phyloP scores from a whole-genome alignment of 331 rosid species.

The Erythrophleum ivorense region DNA sequence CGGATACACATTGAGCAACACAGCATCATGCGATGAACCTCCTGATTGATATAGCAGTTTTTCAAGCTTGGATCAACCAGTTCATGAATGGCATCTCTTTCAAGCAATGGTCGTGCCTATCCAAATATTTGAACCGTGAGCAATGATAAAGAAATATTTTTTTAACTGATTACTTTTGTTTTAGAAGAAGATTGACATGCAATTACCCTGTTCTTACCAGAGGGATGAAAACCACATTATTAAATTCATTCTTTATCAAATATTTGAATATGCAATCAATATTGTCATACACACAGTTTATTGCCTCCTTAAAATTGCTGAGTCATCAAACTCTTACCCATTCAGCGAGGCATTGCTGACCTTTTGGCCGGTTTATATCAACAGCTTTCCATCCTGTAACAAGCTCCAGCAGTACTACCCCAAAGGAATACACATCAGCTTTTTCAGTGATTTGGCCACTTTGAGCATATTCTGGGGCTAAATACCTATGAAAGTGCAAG shows the following conservation, averaged over 20 bases:
- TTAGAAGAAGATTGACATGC: neutral
- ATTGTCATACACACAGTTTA: neutral
- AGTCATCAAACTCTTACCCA: slow-evolving; percentile 63
- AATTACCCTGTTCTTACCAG: neutral
- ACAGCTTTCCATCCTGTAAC: slow-evolving; percentile 90
- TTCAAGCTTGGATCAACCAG: slow-evolving; percentile 75
- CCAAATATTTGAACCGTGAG: slow-evolving; percentile 31
- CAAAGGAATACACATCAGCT: slow-evolving; percentile 93
- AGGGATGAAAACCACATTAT: neutral
- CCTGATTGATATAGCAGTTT: slow-evolving; percentile 60
- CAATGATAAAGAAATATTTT: neutral
- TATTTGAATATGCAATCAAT: neutral
- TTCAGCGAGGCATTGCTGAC: slow-evolving; percentile 95
- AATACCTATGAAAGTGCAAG: slow-evolving; percentile 59
- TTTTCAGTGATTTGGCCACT: slow-evolving; percentile 97
- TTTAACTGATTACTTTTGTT: neutral
- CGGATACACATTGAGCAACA: slow-evolving; percentile 84
- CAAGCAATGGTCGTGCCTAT: slow-evolving; percentile 88
- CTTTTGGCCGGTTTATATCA: slow-evolving; percentile 80
- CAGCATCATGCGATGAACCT: slow-evolving; percentile 72
- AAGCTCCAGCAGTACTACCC: slow-evolving; percentile 92
- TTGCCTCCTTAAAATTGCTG: neutral
- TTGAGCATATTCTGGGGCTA: slow-evolving; percentile 98
- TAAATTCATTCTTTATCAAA: slow-evolving; percentile 7
- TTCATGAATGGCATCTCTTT: slow-evolving; percentile 56